A percentile compares a stretch with the other conserved stretches of the same genome.
These are phyloP conservation scores for Phytophthora rubi DNA, from an alignment of 352 stramenopile genomes.

Conservation along the genomic window DNA sequence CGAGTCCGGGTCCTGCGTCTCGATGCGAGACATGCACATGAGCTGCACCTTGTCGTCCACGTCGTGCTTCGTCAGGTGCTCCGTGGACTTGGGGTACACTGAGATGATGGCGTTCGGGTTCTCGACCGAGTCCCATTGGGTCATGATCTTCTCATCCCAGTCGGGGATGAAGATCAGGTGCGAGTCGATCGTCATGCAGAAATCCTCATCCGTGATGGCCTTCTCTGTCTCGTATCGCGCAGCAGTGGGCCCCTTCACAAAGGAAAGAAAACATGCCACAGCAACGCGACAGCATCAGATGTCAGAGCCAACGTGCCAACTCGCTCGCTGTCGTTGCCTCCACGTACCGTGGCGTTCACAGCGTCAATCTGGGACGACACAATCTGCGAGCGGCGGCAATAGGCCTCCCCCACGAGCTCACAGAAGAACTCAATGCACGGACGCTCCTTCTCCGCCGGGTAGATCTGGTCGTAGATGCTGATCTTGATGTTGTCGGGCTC, in stretches of 20 bases:
- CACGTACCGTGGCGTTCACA: constrained; percentile 60
- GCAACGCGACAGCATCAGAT: background rate
- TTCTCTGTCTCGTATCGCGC: constrained; percentile 82
- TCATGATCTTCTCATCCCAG: constrained; percentile 81
- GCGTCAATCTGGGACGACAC: constrained; percentile 77
- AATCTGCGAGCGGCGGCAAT: constrained; percentile 68
- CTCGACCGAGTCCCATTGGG: constrained; percentile 71
- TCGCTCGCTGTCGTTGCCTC: background rate
- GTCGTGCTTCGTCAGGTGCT: constrained; percentile 59
- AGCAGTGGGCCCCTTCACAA: constrained; percentile 62
- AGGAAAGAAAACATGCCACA: too few relatives aligned
- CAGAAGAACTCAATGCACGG: constrained; percentile 74
- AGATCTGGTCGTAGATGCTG: constrained; percentile 81
- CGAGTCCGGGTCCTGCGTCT: constrained; percentile 66
- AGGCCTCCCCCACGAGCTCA: constrained; percentile 62
- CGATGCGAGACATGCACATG: constrained; percentile 83
- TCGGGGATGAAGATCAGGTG: constrained; percentile 77
- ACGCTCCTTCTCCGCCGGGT: constrained; percentile 66
- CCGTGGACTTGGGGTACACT: constrained; percentile 81
- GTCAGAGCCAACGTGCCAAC: background rate
- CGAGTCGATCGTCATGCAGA: constrained; percentile 84
- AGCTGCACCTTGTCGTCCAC: constrained; percentile 70
- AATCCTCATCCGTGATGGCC: constrained; percentile 79
- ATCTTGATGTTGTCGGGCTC: constrained; percentile 61
- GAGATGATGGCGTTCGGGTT: constrained; percentile 85